These are phyloP conservation scores for Zygotorulaspora sp. DNA, from an alignment of 805 yeast species.

Conservation along the genomic window DNA sequence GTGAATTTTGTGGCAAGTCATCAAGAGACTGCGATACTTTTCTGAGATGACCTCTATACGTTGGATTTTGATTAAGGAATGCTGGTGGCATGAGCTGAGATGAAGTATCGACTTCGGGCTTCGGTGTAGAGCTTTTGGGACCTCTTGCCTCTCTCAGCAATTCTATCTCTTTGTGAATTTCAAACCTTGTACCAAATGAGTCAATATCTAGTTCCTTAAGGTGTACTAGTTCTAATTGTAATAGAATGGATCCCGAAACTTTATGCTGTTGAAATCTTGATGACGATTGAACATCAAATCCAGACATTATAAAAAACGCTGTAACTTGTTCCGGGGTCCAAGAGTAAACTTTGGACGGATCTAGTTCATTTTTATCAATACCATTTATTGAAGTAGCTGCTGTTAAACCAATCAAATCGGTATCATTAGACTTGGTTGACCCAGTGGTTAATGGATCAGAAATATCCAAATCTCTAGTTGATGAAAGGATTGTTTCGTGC, in stretches of 20 bases:
- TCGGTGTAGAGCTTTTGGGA: not conserved
- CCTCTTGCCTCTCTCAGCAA: slow-evolving; percentile 39
- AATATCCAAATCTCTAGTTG: slow-evolving; percentile 20
- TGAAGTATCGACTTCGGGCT: not conserved
- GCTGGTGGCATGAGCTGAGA: slow-evolving; percentile 43
- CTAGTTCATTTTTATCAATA: slow-evolving; percentile 34
- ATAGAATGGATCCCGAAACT: slow-evolving; percentile 78
- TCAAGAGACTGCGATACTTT: slow-evolving; percentile 23
- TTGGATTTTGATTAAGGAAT: slow-evolving; percentile 22
- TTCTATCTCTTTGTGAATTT: slow-evolving; percentile 84
- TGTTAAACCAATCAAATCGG: slow-evolving; percentile 15
- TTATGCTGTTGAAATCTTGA: slow-evolving; percentile 81
- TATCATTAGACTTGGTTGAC: slow-evolving; percentile 16
- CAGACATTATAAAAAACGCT: slow-evolving; percentile 63
- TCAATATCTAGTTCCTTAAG: slow-evolving; percentile 87
- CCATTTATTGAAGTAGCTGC: slow-evolving; percentile 15
- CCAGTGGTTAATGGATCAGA: slow-evolving; percentile 8
- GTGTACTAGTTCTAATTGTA: slow-evolving; percentile 80
- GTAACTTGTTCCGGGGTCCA: slow-evolving; percentile 92
- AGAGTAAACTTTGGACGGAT: slow-evolving; percentile 45
- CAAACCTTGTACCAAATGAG: slow-evolving; percentile 94
- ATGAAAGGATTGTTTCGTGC: slow-evolving; percentile 19
- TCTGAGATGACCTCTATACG: slow-evolving; percentile 19
- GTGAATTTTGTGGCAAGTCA: slow-evolving; percentile 16
- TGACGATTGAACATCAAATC: slow-evolving; percentile 71